Conservation (phyloP, 2,329 filamentous ascomycete species). For the Ophiognomonia clavigignenti-juglandacearum region DNA sequence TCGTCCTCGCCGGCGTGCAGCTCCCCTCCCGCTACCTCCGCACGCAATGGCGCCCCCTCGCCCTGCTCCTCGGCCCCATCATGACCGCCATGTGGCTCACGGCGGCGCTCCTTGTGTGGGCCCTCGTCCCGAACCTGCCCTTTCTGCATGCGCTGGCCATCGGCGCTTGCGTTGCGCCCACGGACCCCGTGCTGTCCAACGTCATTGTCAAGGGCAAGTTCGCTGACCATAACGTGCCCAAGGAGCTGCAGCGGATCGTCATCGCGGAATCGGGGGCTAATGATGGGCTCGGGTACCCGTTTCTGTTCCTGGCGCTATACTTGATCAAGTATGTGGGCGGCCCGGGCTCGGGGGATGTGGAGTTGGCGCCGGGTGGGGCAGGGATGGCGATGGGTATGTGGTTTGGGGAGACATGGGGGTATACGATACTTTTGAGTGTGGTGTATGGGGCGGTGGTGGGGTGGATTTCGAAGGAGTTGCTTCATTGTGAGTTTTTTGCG, state of each 20-base stretch:
- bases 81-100: constrained; percentile 85
- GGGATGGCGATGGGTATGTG: constrained; percentile 69
- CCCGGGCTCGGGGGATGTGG: constrained; percentile 38
- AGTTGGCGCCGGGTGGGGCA: constrained; percentile 51
- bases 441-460: constrained; percentile 73
- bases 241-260: constrained; percentile 74
- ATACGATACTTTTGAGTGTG: constrained; percentile 74
- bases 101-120: constrained; percentile 77
- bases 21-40: constrained; percentile 77
- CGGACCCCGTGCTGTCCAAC: constrained; percentile 82
- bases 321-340: constrained; percentile 71
- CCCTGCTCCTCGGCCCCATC: constrained; percentile 72
- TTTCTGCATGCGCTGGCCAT: constrained; percentile 77
- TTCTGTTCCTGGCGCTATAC: constrained; percentile 80
- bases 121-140: constrained; percentile 62
- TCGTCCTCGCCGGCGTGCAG: constrained; percentile 84
- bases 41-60: constrained; percentile 72
- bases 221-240: constrained; percentile 84
- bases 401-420: constrained; percentile 83
- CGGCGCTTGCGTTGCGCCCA: constrained; percentile 85
- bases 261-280: constrained; percentile 83
- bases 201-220: constrained; percentile 92
- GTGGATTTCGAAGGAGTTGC: constrained; percentile 73
- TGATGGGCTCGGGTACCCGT: constrained; percentile 84
- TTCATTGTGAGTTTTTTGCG: constrained; percentile 64